Conservation (phyloP, 768 basidiomycete genomes). For the Lentinula aciculospora region DNA sequence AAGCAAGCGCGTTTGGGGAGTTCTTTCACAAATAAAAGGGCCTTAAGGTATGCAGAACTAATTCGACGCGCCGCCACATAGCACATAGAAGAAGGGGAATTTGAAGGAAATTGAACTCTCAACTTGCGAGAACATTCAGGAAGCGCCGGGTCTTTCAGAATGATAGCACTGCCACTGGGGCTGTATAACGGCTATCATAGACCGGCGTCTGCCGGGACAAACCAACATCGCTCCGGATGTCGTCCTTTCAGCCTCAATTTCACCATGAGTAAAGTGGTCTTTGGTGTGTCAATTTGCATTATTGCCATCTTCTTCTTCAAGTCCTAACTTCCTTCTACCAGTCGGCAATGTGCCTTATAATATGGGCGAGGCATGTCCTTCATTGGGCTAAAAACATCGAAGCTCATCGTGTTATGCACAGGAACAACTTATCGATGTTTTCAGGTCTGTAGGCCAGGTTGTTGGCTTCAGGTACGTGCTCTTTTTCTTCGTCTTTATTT, state of each 20-base stretch:
- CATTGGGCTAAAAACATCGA: neutral
- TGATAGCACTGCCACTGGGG: no score
- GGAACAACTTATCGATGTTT: slow-evolving; percentile 84
- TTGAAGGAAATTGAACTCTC: no score
- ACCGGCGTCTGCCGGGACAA: neutral
- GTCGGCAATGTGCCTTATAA: slow-evolving; percentile 91
- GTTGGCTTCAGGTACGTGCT: slow-evolving; percentile 72
- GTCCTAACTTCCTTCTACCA: slow-evolving; percentile 18
- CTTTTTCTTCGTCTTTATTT: slow-evolving; percentile 5
- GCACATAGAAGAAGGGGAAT: no score
- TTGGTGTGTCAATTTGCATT: slow-evolving; percentile 39
- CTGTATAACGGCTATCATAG: no score
- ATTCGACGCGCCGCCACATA: neutral
- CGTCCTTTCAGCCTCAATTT: neutral
- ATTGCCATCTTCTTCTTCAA: neutral
- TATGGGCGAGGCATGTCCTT: slow-evolving; percentile 62
- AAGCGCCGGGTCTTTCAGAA: no score
- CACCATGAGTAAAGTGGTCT: slow-evolving; percentile 77
- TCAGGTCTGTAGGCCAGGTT: slow-evolving; percentile 85
- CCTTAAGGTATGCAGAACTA: no score
- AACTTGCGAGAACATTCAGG: no score
- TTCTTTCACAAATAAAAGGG: no score
- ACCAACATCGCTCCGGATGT: no score
- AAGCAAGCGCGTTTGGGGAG: neutral
- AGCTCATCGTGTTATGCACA: slow-evolving; percentile 18